Conservation (phyloP, 495 filamentous ascomycete genomes). For the Aspergillus diversus region DNA sequence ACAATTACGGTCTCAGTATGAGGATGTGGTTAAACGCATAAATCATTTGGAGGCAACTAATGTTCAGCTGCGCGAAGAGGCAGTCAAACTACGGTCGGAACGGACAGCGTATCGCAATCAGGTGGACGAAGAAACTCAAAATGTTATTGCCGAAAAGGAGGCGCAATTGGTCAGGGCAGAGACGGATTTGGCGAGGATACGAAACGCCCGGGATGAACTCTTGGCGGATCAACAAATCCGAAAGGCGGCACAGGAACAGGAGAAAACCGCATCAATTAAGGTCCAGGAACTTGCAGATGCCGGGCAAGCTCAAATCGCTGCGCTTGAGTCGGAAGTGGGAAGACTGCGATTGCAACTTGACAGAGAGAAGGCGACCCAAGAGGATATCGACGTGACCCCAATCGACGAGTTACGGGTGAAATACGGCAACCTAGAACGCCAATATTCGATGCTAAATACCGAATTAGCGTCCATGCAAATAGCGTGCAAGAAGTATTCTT, state of each 20-base stretch:
- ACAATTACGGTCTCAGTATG: constrained; percentile 82
- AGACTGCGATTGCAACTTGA: constrained; percentile 62
- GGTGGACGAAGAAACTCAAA: constrained; percentile 76
- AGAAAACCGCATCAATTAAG: constrained; percentile 66
- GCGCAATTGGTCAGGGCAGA: constrained; percentile 79
- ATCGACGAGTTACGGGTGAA: constrained; percentile 73
- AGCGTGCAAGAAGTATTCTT: constrained; percentile 84
- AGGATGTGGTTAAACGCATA: constrained; percentile 87
- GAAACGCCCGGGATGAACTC: constrained; percentile 80
- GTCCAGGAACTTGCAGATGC: constrained; percentile 78
- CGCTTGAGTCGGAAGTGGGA: constrained; percentile 80
- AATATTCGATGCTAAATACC: constrained; percentile 80
- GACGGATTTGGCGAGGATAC: constrained; percentile 81
- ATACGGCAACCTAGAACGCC: constrained; percentile 70
- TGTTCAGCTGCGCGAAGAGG: constrained; percentile 80
- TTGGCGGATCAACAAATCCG: constrained; percentile 79
- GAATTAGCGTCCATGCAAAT: constrained; percentile 85
- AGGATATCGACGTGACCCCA: constrained; percentile 46
- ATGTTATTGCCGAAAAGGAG: constrained; percentile 72
- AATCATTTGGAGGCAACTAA: constrained; percentile 92
- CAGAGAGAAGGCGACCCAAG: constrained; percentile 45
- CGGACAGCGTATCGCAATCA: constrained; percentile 77
- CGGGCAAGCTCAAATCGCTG: constrained; percentile 71
- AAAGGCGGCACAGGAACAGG: constrained; percentile 76
- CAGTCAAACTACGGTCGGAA: constrained; percentile 81